Evolutionary conservation across 768 basidiomycete genomes (phyloP), one percentile per base, ranked within the genome.

Genomic region (Glaciozyma martinii): DNA sequence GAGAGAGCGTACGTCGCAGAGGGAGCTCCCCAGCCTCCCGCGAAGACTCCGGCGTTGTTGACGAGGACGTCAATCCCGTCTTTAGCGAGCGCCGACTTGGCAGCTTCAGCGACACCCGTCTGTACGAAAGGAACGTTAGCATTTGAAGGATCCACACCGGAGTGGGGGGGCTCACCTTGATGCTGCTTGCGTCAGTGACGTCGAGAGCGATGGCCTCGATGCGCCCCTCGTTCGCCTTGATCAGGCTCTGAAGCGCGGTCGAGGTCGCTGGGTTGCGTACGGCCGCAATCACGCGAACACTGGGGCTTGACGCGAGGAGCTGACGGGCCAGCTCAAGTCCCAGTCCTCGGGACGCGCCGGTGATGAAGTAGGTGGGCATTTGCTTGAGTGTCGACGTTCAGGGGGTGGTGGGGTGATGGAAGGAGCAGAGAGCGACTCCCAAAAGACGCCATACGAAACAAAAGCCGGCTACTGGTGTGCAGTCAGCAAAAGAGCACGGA

Each of bases 151-250:
- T 30, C 21, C 29, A 7, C 59, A n/a, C 15, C 3, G 47, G 37
- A 40, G 37, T 40, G 7, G 15, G 37, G 37, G 5, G 10, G 12
- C 74, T 62, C 52, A 76, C 79, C 71, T 75, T 72, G 54, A 80
- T 61, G 5, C 74, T 66, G 12, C 52, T 46, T 40, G 40, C 59
- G 59, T 78, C 71, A 19, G 73, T 76, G 56, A 80, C 73, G 65
- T 81, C 79, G 7, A 76, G 76, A 59, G 78, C 64, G 37, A 81
- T 13, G 21, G 79, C 55, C 52, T 77, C 74, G 13, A 81, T 55
- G 59, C 79, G 78, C 5, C 59, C 60, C 40, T 61, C 33, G 30
- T 61, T 61, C 21, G 56, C 61, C 59, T 61, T 40, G 19, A 62
- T 58, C 33, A 73, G 57, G 40, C 44, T 58, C 5, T 40, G 15